These are phyloP conservation scores for Astrothelium macrocarpum DNA, from an alignment of 495 filamentous ascomycete genomes.

Conservation along the genomic window DNA sequence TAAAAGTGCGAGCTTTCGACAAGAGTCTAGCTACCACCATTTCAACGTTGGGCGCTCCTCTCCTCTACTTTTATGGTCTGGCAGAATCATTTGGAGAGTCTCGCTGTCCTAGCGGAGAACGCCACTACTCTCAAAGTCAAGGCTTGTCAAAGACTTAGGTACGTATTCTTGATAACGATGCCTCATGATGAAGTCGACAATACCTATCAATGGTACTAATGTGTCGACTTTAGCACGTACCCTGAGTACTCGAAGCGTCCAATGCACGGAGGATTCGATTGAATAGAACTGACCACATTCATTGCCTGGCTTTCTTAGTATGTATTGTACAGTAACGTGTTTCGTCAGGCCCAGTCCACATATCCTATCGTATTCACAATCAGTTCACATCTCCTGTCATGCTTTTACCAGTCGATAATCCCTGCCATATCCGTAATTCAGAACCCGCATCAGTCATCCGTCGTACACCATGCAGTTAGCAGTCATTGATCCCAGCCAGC, in stretches of 20 bases:
- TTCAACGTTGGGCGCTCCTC: not conserved
- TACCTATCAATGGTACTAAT: no score
- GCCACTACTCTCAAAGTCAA: no score
- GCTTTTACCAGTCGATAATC: no score
- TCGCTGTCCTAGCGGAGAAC: not conserved
- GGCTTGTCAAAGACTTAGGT: not conserved
- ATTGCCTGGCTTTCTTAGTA: not conserved
- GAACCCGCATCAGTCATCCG: not conserved
- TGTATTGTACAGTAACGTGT: not conserved
- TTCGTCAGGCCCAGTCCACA: not conserved
- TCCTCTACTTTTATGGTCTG: not conserved
- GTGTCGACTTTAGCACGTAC: no score
- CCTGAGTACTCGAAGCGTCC: no score
- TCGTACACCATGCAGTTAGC: conserved; percentile 1
- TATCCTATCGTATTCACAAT: not conserved
- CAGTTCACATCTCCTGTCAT: not conserved
- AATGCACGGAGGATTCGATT: not conserved
- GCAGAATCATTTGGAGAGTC: not conserved
- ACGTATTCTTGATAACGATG: no score
- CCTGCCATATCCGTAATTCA: not conserved
- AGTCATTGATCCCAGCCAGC: conserved; percentile 17
- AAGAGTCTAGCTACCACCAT: not conserved
- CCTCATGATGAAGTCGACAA: no score
- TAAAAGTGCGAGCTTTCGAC: no score
- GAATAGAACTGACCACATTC: no score